phyloP scores from a whole-genome alignment of 345 rosid genomes.

The Eucalyptus polybractea region DNA sequence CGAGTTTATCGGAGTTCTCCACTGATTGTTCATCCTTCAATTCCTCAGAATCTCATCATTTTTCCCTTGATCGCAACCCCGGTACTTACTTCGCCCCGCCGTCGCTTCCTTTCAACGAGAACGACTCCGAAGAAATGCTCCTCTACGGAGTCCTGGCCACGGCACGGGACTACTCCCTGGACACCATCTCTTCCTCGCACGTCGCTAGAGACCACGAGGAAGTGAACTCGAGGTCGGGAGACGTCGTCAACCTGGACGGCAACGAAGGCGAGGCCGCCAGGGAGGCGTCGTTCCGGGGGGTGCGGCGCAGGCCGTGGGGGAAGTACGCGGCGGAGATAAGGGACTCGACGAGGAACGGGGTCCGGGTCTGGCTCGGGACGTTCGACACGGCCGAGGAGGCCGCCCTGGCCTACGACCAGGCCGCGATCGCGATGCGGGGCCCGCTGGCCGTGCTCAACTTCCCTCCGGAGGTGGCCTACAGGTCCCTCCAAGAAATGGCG shows the following conservation, averaged over 20 bases:
- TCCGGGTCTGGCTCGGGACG: constrained; percentile 59
- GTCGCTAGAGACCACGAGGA: constrained; percentile 5
- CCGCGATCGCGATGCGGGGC: constrained; percentile 54
- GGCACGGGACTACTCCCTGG: background rate
- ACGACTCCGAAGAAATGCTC: constrained; percentile 51
- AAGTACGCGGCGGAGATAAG: constrained; percentile 63
- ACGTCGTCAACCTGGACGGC: background rate
- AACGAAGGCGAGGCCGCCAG: background rate
- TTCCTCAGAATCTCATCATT: background rate
- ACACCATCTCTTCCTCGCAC: background rate
- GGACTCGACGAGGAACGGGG: constrained; percentile 54
- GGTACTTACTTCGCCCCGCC: background rate
- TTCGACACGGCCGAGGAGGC: constrained; percentile 57
- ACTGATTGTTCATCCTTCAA: constrained; percentile 12
- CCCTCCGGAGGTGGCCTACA: constrained; percentile 21
- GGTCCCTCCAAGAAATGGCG: constrained; percentile 33
- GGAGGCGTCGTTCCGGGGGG: constrained; percentile 37
- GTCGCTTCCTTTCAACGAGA: constrained; percentile 47
- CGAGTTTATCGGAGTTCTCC: constrained; percentile 2
- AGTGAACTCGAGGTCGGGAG: constrained; percentile 2
- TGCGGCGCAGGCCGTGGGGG: constrained; percentile 57
- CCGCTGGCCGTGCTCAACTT: constrained; percentile 39
- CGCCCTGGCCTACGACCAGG: constrained; percentile 64
- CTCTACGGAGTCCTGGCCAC: constrained; percentile 32
- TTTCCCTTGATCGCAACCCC: background rate